Conservation (phyloP, 352 stramenopile species). For the Pythium folliculosum region DNA sequence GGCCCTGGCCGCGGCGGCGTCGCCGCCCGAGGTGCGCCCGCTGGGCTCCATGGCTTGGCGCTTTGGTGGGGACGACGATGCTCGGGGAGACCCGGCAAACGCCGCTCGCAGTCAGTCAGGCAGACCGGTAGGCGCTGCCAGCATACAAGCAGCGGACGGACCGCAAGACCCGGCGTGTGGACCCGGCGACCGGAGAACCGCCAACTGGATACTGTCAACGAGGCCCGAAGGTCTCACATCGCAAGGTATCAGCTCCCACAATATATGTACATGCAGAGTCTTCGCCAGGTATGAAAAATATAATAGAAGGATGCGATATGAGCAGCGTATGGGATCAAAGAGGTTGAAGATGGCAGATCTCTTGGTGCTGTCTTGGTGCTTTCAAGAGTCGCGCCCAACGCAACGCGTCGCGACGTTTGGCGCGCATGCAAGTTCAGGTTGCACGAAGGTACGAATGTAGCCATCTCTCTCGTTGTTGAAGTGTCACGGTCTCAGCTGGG, state of each 20-base stretch:
- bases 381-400: constrained; percentile 12
- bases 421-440: constrained; percentile 9
- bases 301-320: not conserved
- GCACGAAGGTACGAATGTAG: constrained; percentile 31
- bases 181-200: too few species aligned
- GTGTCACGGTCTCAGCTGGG: not conserved
- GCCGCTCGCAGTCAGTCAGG: too few species aligned
- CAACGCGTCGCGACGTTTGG: constrained; percentile 25
- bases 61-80: too few species aligned
- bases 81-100: too few species aligned
- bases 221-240: too few species aligned
- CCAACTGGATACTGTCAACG: too few species aligned
- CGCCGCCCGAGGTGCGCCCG: not conserved
- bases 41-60: not conserved
- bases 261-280: too few species aligned
- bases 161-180: too few species aligned
- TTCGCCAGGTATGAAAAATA: not conserved
- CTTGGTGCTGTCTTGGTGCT: constrained; percentile 6
- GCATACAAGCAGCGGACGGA: too few species aligned
- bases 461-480: constrained; percentile 17
- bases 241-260: too few species aligned
- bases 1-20: too few species aligned
- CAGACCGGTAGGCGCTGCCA: too few species aligned
- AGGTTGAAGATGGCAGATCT: constrained; percentile 11
- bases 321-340: not conserved